Conservation (phyloP, 2,329 filamentous ascomycete species). For the Gnomoniopsis smithogilvyi region DNA sequence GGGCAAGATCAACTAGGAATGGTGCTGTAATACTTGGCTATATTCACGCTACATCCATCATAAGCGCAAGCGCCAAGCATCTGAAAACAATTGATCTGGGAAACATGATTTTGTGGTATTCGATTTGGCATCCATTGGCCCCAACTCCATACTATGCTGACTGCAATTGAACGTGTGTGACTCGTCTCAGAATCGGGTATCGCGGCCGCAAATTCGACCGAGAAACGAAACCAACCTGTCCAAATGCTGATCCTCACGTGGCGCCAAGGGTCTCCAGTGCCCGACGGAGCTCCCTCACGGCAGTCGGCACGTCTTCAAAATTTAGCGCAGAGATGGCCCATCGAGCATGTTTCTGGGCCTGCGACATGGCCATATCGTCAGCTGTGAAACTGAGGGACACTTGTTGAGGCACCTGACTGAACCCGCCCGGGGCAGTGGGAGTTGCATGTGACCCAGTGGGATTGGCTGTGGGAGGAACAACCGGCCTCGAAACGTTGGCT, state of each 20-base stretch:
- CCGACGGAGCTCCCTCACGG: conserved; percentile 76
- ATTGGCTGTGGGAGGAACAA: conserved; percentile 16
- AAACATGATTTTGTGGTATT: not conserved
- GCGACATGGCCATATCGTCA: conserved; percentile 69
- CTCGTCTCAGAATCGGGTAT: not conserved
- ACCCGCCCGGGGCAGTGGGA: conserved; percentile 16
- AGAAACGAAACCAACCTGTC: not conserved
- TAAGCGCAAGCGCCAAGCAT: too few relatives aligned
- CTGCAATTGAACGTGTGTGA: not conserved
- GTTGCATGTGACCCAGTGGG: not conserved
- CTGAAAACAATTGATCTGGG: too few relatives aligned
- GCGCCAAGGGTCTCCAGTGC: conserved; percentile 72
- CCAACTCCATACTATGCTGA: conserved; percentile 18
- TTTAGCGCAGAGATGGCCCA: conserved; percentile 97
- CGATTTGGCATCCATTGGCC: not conserved
- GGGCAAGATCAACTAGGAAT: not conserved
- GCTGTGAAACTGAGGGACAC: conserved; percentile 23
- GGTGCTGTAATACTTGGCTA: not conserved
- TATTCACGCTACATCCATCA: not conserved
- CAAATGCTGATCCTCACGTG: conserved; percentile 35
- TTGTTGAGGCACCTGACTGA: conserved; percentile 20
- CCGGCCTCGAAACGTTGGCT: conserved; percentile 18
- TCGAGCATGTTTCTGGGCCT: conserved; percentile 91
- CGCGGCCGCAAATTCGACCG: not conserved
- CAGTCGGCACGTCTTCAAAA: conserved; percentile 92